A percentile compares a stretch with the other conserved stretches of the same genome.
phyloP scores from a whole-genome alignment of 306 rosid genomes.

The Pyrus betulifolia region DNA sequence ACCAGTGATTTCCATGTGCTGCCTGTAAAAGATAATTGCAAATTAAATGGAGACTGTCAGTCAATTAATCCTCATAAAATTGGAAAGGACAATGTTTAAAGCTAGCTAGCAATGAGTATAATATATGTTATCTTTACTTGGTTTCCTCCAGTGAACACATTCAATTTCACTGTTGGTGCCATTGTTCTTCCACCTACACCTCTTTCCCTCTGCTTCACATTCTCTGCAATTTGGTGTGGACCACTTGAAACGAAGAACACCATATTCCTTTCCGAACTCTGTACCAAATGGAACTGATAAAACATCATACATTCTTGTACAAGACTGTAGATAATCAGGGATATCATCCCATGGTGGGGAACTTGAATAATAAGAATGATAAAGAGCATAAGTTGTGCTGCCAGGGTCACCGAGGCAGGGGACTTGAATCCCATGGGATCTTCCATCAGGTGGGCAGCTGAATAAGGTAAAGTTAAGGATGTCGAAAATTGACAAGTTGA shows the following conservation, averaged over 20 bases:
- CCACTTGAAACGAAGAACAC: conserved; percentile 17
- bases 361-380: no score
- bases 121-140: no score
- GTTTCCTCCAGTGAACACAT: no score
- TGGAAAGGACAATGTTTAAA: no score
- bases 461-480: background rate
- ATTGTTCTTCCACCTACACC: background rate
- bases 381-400: background rate
- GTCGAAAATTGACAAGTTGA: background rate
- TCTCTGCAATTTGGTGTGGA: background rate
- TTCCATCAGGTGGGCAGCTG: conserved; percentile 17
- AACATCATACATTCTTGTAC: conserved; percentile 19
- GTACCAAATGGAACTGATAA: background rate
- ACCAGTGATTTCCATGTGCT: no score
- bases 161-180: no score
- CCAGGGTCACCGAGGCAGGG: conserved; percentile 12
- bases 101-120: no score
- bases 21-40: no score
- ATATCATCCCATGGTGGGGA: no score
- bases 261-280: no score
- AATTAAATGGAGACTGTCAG: no score
- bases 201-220: conserved; percentile 3
- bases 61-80: no score
- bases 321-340: background rate
- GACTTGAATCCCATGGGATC: background rate